A percentile compares a stretch with the other conserved stretches of the same genome.
phyloP scores from a whole-genome alignment of 352 stramenopile species.

The Phytophthora megakarya region DNA sequence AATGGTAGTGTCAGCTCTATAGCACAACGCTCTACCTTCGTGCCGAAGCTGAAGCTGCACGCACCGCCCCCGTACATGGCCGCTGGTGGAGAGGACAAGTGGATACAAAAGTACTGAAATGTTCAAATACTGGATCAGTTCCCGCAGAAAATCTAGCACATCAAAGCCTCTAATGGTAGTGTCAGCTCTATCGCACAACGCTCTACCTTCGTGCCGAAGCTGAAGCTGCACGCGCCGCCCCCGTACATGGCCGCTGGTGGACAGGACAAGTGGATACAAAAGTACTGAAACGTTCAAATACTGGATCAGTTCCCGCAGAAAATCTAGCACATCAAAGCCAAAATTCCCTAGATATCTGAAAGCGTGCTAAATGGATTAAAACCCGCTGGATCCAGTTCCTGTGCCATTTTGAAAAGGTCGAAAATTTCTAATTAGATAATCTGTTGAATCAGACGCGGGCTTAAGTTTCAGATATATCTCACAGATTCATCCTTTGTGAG shows the following conservation, averaged over 20 bases:
- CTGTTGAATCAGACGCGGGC: too few species aligned
- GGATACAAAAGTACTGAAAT: background rate
- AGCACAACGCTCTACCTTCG: conserved; percentile 29
- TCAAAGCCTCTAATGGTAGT: background rate
- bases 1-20: background rate
- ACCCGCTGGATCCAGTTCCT: too few species aligned
- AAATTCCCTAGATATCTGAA: too few species aligned
- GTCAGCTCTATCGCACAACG: background rate
- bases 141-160: too few species aligned
- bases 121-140: too few species aligned
- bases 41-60: conserved; percentile 52
- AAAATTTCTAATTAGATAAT: too few species aligned
- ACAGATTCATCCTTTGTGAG: too few species aligned
- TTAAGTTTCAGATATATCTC: too few species aligned
- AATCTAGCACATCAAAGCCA: background rate
- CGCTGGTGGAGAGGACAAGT: background rate
- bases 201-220: conserved; percentile 46
- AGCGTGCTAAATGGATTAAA: too few species aligned
- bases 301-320: too few species aligned
- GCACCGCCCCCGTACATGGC: conserved; percentile 39
- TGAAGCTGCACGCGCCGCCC: conserved; percentile 43
- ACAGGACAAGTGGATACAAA: background rate
- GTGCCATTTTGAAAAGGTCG: too few species aligned
- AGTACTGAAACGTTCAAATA: too few species aligned
- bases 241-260: conserved; percentile 32